phyloP scores from a whole-genome alignment of 1,284 basidiomycete genomes.

The Chondrostereum purpureum region DNA sequence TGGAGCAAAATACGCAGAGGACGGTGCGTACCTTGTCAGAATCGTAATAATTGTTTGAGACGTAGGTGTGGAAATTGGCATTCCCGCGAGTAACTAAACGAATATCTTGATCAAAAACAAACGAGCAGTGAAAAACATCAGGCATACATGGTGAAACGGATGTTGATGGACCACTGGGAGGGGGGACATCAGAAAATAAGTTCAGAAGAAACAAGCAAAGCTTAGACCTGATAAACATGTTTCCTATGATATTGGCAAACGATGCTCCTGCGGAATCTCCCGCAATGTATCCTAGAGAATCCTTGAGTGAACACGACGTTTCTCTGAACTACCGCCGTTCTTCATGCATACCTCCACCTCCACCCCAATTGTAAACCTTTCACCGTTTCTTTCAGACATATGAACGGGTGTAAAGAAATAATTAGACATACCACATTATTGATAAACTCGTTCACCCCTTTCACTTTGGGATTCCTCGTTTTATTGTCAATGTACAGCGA shows the following conservation, averaged over 20 bases:
- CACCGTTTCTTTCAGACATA: neutral
- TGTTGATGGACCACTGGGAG: slow-evolving; percentile 21
- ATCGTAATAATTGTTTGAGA: slow-evolving; percentile 29
- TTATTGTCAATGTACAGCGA: slow-evolving; percentile 32
- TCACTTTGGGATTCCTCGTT: slow-evolving; percentile 32
- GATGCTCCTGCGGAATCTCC: slow-evolving; percentile 28
- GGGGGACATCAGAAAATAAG: neutral
- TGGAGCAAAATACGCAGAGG: neutral
- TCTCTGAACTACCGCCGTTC: no score
- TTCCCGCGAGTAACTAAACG: slow-evolving; percentile 29
- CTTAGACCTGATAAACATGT: slow-evolving; percentile 29
- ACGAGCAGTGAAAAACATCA: neutral
- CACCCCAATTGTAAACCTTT: slow-evolving; percentile 30
- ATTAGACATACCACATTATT: slow-evolving; percentile 28
- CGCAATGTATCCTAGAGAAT: slow-evolving; percentile 27
- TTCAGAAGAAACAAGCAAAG: no score
- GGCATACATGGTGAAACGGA: slow-evolving; percentile 21
- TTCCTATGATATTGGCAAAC: slow-evolving; percentile 29
- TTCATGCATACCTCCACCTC: slow-evolving; percentile 22
- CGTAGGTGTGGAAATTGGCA: slow-evolving; percentile 29
- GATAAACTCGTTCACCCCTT: slow-evolving; percentile 31
- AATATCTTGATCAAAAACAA: neutral
- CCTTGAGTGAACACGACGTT: no score
- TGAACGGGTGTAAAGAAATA: neutral
- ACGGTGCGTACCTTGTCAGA: slow-evolving; percentile 20